Evolutionary conservation across 306 rosid genomes (phyloP), one percentile per base, ranked within the genome.

Genomic region (Abrus pulchellus): DNA sequence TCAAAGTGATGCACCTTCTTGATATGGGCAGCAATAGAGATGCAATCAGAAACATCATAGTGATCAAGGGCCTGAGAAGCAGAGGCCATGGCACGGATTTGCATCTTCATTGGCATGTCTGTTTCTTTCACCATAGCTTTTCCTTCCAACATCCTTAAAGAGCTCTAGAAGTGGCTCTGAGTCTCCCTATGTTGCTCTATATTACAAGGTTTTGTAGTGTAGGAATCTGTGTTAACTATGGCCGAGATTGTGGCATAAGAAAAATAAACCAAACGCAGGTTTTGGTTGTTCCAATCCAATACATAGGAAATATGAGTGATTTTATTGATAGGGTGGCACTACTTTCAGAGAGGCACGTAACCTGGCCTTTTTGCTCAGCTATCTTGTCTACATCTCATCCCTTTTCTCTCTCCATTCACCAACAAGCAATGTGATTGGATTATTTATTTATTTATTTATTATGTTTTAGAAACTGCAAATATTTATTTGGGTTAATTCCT

Each of bases 1-100:
- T 40, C n/a, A 5, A 29, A 33, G 10, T 34, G 54, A 52, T 27
- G 68, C 32, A 88, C 97, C 98, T 89, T 90, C 65, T 94, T 94
- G 59, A 94, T 86, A 76, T 92, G 91, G 49, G 84, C 78, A 44
- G 97, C 97, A 34, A 94, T 80, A 1, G 94, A 92, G 30, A 73
- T 76, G 85, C 86, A 82, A 61, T 92, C 96, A 74, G 60, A 63
- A 64, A 92, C 98, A 76, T 94, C 98, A 80, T 79, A 85, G 75
- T 89, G 92, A 92, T 94, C 96, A 79, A 94, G 97, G 32, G 93
- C 98, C 9, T 83, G 85, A 79, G 94, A 92, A 80, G 98, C 98
- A 88, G 78, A 92, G 72, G 96, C 87, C 98, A 88, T 92, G 85
- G 94, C 97, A 63, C 92, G 93, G 59, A 71, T 82, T 89, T 89